phyloP scores from a whole-genome alignment of 768 basidiomycete genomes.

The Kwoniella heveanensis region DNA sequence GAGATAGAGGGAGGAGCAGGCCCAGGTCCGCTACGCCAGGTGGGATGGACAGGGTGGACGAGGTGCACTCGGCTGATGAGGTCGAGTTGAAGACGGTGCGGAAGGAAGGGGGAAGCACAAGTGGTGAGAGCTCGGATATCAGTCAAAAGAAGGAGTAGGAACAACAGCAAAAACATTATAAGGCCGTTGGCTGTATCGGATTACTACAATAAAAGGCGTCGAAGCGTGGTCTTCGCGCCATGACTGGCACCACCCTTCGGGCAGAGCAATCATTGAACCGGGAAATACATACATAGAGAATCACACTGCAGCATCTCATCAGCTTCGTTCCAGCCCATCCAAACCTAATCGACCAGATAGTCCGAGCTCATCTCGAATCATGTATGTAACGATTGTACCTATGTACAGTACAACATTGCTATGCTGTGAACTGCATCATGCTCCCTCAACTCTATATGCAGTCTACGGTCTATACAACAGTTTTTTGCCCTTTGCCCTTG shows the following conservation, averaged over 20 bases:
- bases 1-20: slow-evolving; percentile 9
- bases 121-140: not conserved
- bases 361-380: not conserved
- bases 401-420: not conserved
- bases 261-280: too few relatives aligned
- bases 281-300: too few relatives aligned
- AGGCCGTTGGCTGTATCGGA: too few relatives aligned
- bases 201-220: too few relatives aligned
- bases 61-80: slow-evolving; percentile 16
- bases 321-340: too few relatives aligned
- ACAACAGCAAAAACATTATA: not conserved
- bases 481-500: too few relatives aligned
- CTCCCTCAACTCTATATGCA: not conserved
- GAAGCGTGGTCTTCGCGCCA: too few relatives aligned
- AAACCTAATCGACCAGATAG: too few relatives aligned
- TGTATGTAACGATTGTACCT: not conserved
- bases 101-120: not conserved
- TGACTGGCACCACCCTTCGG: too few relatives aligned
- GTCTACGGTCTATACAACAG: not conserved
- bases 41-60: slow-evolving; percentile 16
- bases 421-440: not conserved
- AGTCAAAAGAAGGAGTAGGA: not conserved
- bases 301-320: too few relatives aligned
- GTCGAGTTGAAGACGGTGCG: slow-evolving; percentile 4
- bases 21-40: slow-evolving; percentile 9